Conservation (phyloP, 2,329 filamentous ascomycete genomes). For the Chrysosporium queenslandicum region DNA sequence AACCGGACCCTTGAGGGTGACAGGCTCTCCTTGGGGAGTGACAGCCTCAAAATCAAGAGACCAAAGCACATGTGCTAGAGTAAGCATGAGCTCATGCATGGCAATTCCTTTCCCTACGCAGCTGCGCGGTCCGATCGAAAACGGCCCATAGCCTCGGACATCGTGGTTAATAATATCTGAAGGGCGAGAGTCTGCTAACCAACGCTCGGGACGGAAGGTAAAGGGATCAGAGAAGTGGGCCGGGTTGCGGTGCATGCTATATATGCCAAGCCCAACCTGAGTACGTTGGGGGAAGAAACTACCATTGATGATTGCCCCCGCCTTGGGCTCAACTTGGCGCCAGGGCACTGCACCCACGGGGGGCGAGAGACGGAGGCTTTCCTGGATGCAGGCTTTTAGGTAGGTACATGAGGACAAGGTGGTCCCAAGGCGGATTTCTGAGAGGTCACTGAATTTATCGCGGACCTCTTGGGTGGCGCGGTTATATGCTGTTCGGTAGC, state of each 20-base stretch:
- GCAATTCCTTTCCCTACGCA: constrained; percentile 38
- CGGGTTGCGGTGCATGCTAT: constrained; percentile 27
- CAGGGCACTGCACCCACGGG: constrained; percentile 20
- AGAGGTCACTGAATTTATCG: constrained; percentile 17
- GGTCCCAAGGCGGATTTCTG: constrained; percentile 22
- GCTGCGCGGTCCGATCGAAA: constrained; percentile 34
- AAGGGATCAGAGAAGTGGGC: constrained; percentile 25
- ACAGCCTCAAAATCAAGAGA: constrained; percentile 28
- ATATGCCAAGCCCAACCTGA: constrained; percentile 25
- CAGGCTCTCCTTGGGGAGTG: neutral
- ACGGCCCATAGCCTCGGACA: constrained; percentile 18
- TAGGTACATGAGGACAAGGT: constrained; percentile 29
- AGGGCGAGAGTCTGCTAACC: constrained; percentile 20
- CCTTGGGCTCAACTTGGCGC: constrained; percentile 22
- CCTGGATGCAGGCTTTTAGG: constrained; percentile 36
- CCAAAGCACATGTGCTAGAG: constrained; percentile 32
- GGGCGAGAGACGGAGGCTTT: constrained; percentile 28
- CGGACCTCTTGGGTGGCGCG: constrained; percentile 28
- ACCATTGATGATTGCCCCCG: constrained; percentile 26
- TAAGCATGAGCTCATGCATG: constrained; percentile 34
- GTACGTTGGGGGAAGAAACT: constrained; percentile 24
- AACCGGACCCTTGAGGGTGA: neutral
- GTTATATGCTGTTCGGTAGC: constrained; percentile 24
- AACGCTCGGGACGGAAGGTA: constrained; percentile 28
- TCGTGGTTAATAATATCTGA: constrained; percentile 39